phyloP scores from a whole-genome alignment of 2,329 filamentous ascomycete genomes.

The Hymenoscyphus occultus region DNA sequence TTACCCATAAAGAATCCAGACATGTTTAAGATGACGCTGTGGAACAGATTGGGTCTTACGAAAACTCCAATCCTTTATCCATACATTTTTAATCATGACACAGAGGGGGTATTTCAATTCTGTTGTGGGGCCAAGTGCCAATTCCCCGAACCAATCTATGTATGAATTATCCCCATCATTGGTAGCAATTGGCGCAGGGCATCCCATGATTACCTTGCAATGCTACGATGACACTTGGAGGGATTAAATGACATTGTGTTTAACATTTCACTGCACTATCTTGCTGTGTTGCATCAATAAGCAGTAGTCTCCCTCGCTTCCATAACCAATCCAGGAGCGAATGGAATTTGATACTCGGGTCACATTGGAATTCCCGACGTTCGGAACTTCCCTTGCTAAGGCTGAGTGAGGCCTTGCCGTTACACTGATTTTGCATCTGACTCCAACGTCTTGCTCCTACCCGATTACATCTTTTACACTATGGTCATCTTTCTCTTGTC shows the following conservation, averaged over 20 bases:
- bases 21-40: background rate
- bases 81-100: background rate
- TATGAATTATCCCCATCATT: background rate
- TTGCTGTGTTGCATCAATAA: background rate
- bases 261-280: conserved; percentile 8
- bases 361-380: background rate
- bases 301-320: background rate
- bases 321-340: background rate
- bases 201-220: conserved; percentile 5
- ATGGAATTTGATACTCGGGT: background rate
- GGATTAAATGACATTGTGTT: background rate
- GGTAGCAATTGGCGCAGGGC: background rate
- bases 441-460: background rate
- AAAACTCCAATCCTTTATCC: background rate
- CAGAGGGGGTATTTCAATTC: background rate
- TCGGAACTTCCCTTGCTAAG: background rate
- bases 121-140: background rate
- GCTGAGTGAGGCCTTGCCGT: conserved; percentile 6
- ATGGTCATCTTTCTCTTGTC: conserved; percentile 1
- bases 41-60: background rate
- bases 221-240: background rate
- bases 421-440: conserved; percentile 6
- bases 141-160: background rate
- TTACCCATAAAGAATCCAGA: background rate
- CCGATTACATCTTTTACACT: background rate